Base-by-base conservation (phyloP, 139 green algal species). In the Coelastrella sp. region DNA sequence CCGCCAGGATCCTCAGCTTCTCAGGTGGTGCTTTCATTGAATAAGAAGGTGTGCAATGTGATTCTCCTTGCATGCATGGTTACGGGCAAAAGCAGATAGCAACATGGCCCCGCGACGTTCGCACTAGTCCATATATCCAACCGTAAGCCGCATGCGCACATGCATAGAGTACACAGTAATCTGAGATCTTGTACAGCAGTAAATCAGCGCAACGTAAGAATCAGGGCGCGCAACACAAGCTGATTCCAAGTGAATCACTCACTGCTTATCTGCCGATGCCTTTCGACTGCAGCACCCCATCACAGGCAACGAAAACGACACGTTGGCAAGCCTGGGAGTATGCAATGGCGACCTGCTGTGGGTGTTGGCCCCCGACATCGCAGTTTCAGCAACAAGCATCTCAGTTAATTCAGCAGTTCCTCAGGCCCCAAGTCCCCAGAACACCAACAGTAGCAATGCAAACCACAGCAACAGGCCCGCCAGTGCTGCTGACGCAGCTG, bases 321-420 rank as follows among this genome's bases (percentile, higher is more conserved):
- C 10, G 11, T 15, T 86, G 59, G 22, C 22, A 12, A 59, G 80
- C n/a, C 80, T 86, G 24, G 80, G 80, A 9, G 24, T 86, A 19
- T 86, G 80, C 59, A 74, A 12, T 14, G 80, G 80, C 0, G 80
- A 86, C 9, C n/a, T 86, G 80, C 80, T 86, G n/a, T 86, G 80
- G 80, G n/a, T 86, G 6, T 58, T 86, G 22, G 59, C 59, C 10
- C 80, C 59, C 20, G 7, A 59, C 20, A 22, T 74, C 9, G 19
- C 12, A 25, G 20, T 25, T 74, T n/a, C 80, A 86, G n/a, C 58
- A 14, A 86, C 22, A 58, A 84, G 78, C 78, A 84, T 57, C 78
- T 14, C 24, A n/a, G 74, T 12, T 1, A 19, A 15, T 63, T 9
- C 76, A 85, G 79, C 35, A 68, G 57, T 19, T 72, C 12, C 19